Evolutionary conservation across 352 stramenopile genomes (phyloP).

Genomic region (Pythium dissimile): DNA sequence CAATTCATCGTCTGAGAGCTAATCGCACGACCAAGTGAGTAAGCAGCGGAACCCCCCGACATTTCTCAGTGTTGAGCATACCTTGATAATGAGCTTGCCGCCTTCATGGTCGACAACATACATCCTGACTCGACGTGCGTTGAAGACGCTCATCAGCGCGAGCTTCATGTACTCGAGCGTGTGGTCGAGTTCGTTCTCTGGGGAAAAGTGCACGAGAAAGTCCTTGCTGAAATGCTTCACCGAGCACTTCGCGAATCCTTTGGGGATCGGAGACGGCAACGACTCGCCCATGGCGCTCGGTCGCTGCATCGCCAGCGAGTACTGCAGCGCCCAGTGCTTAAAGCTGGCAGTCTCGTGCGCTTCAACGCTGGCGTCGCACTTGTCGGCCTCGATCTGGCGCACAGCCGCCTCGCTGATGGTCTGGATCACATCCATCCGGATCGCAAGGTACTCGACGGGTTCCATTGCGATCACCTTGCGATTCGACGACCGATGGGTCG

Average conservation of each 20-base stretch:
- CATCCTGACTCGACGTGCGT: slow-evolving; percentile 53
- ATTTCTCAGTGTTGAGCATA: slow-evolving; percentile 12
- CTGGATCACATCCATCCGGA: slow-evolving; percentile 40
- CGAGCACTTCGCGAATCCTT: slow-evolving; percentile 51
- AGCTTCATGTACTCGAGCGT: slow-evolving; percentile 68
- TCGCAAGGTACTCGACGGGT: slow-evolving; percentile 52
- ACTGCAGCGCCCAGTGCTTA: slow-evolving; percentile 71
- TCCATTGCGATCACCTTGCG: slow-evolving; percentile 72
- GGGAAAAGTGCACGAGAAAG: slow-evolving; percentile 66
- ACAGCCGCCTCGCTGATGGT: slow-evolving; percentile 4
- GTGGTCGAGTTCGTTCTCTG: slow-evolving; percentile 76
- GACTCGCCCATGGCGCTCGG: slow-evolving; percentile 17
- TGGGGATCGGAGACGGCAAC: slow-evolving; percentile 28
- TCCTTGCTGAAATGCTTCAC: slow-evolving; percentile 76
- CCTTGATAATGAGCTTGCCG: slow-evolving; percentile 53
- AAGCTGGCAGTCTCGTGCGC: slow-evolving; percentile 64
- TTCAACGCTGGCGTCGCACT: slow-evolving; percentile 31
- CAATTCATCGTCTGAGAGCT: slow-evolving; percentile 64
- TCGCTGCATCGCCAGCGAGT: slow-evolving; percentile 43
- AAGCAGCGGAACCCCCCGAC: neutral
- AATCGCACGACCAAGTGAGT: neutral
- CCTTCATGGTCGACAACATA: slow-evolving; percentile 48
- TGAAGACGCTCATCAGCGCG: slow-evolving; percentile 52
- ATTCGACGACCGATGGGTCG: slow-evolving; percentile 30
- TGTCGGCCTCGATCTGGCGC: slow-evolving; percentile 39